These are phyloP conservation scores for Pyrenochaeta sp. DNA, from an alignment of 2,329 filamentous ascomycete species.

Conservation along the genomic window DNA sequence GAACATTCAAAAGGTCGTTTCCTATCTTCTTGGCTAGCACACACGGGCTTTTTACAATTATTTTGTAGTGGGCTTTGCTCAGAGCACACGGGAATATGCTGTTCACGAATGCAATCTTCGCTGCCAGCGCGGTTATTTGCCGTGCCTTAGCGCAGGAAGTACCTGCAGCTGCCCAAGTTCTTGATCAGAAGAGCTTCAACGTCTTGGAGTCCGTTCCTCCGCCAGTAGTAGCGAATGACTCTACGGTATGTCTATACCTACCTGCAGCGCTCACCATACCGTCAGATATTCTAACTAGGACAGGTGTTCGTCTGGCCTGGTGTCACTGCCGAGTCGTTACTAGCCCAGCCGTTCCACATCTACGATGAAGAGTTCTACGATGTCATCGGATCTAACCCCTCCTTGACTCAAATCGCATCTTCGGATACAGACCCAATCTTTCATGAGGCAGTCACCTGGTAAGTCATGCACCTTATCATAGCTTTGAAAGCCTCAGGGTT, in stretches of 20 bases:
- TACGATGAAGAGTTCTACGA: slow-evolving; percentile 37
- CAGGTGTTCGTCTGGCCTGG: slow-evolving; percentile 33
- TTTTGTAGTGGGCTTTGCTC: no score
- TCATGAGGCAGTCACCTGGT: slow-evolving; percentile 37
- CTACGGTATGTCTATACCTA: slow-evolving; percentile 20
- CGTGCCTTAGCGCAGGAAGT: slow-evolving; percentile 25
- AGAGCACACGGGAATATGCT: slow-evolving; percentile 8
- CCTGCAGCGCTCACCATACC: background rate
- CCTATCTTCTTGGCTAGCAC: no score
- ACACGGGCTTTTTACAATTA: no score
- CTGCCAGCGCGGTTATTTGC: slow-evolving; percentile 15
- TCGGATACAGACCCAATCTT: slow-evolving; percentile 34
- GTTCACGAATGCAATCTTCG: slow-evolving; percentile 12
- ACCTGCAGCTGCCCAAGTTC: slow-evolving; percentile 30
- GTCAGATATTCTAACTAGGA: slow-evolving; percentile 9
- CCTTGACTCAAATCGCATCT: slow-evolving; percentile 31
- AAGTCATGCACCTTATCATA: background rate
- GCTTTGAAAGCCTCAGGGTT: background rate
- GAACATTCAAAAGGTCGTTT: no score
- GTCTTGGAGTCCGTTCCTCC: slow-evolving; percentile 28
- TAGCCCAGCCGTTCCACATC: slow-evolving; percentile 35
- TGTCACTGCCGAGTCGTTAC: slow-evolving; percentile 27
- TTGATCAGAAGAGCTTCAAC: slow-evolving; percentile 33
- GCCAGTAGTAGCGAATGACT: slow-evolving; percentile 26
- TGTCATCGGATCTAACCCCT: slow-evolving; percentile 32